Base-by-base conservation (phyloP, 2,329 filamentous ascomycete genomes). In the Aspergillus intermedius region DNA sequence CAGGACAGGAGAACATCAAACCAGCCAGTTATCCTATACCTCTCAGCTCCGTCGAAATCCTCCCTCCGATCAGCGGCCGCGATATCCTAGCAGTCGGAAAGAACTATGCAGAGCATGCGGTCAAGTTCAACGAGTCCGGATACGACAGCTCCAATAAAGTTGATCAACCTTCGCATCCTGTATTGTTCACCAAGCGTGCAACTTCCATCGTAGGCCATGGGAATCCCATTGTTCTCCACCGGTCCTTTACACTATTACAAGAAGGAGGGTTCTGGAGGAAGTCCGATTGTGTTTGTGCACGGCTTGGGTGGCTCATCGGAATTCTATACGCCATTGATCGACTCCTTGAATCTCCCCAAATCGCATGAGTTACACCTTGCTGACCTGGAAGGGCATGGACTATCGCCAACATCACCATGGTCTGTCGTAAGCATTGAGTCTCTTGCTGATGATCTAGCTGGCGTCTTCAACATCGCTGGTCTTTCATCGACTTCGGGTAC, bases 111-210 rank as follows among this genome's bases (percentile, higher is more conserved):
- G 76, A 77, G 32, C 77, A 80, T 54, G 77, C 77, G 2, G 75
- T 72, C 48, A 76, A 80, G 48, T 80, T 80, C 62, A 78, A 79
- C 53, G 68, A 62, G 22, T 76, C 72, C 4, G 77, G 77, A 0
- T 80, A 73, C 52, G 77, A 80, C 56, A 72, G 70, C 48, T 76
- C 70, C 5, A 77, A 80, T 55, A 79, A 79, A 54, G 30, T 25
- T 17, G 35, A 40, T n/a, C 34, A 41, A 10, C 45, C 77, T 0
- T 75, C 73, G 1, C 74, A 79, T 51, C 78, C 78, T 0, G 77
- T 81, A 7, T 78, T 79, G 47, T 79, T 80, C 60, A 79, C 77
- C 2, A 80, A 80, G 54, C 69, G 77, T 1, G 70, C 70, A 3
- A 79, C 77, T 0, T 77, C 75, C 1, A 78, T 79, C 49, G 73